Conservation (phyloP, 2,329 filamentous ascomycete genomes). For the Fusarium pininemorale region DNA sequence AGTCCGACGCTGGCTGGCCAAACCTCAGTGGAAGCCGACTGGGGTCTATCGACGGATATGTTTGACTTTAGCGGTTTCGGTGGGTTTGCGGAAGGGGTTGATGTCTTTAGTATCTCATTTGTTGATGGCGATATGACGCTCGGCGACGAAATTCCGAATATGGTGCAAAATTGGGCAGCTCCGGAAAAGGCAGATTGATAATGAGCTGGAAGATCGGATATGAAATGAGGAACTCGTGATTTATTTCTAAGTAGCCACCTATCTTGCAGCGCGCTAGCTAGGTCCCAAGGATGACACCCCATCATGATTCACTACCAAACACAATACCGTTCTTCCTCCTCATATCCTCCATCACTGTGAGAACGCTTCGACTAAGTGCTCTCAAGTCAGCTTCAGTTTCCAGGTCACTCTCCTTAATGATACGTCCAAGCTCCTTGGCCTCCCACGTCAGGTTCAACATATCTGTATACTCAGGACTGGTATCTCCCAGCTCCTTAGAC, state of each 20-base stretch:
- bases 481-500: constrained; percentile 20
- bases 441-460: constrained; percentile 35
- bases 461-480: constrained; percentile 4
- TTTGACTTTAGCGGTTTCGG: constrained; percentile 15
- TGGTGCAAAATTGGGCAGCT: neutral
- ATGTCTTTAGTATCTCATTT: constrained; percentile 15
- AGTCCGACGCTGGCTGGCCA: neutral
- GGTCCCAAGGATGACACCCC: fast-evolving
- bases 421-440: constrained; percentile 25
- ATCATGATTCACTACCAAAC: constrained; percentile 18
- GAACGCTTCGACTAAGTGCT: constrained; percentile 10
- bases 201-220: no score
- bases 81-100: constrained; percentile 11
- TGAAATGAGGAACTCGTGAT: neutral
- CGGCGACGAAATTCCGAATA: neutral
- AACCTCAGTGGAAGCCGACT: neutral
- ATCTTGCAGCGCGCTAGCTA: neutral
- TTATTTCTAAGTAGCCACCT: constrained; percentile 35
- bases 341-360: constrained; percentile 27
- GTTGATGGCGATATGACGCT: constrained; percentile 16
- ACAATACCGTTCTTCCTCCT: constrained; percentile 16
- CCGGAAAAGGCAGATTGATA: neutral
- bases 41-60: neutral
- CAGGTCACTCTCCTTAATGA: constrained; percentile 15
- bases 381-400: constrained; percentile 17